Percentiles rank a stretch among this genome's conserved stretches.
Conservation (phyloP, 2,329 filamentous ascomycete species). For the Alternaria burnsii region DNA sequence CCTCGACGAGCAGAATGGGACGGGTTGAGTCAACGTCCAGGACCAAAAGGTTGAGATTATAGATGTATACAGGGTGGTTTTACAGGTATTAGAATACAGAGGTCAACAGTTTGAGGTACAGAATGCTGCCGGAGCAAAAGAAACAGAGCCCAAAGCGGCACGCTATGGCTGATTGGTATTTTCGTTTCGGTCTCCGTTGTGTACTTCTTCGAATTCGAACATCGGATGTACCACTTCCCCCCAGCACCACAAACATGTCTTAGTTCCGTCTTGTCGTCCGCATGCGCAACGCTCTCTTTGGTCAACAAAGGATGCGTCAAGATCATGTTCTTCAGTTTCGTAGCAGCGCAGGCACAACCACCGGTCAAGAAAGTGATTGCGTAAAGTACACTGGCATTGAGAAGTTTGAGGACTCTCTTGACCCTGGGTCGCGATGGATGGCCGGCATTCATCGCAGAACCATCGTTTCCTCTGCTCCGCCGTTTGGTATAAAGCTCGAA, state of each 20-base stretch:
- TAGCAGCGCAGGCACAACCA: constrained; percentile 38
- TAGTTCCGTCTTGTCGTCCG: constrained; percentile 9
- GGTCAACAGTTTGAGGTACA: neutral
- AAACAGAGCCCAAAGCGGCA: neutral
- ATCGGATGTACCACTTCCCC: constrained; percentile 18
- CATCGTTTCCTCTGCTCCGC: constrained; percentile 31
- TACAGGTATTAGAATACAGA: neutral
- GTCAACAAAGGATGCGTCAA: constrained; percentile 6
- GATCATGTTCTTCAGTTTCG: constrained; percentile 18
- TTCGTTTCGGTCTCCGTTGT: neutral
- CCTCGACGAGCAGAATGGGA: neutral
- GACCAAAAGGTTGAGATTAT: neutral
- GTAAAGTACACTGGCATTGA: constrained; percentile 30
- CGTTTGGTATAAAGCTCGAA: constrained; percentile 34
- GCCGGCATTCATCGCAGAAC: constrained; percentile 17
- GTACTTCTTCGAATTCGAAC: neutral
- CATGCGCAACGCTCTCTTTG: constrained; percentile 17
- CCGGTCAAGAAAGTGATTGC: constrained; percentile 27
- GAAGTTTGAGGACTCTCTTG: neutral
- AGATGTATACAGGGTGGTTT: neutral
- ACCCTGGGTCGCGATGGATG: neutral
- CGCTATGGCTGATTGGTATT: neutral
- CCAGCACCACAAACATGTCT: constrained; percentile 29
- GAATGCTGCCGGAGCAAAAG: neutral
- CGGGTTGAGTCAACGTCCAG: neutral